Evolutionary conservation across 2,329 filamentous ascomycete species (phyloP).

Genomic region (Pseudogymnoascus sp.): DNA sequence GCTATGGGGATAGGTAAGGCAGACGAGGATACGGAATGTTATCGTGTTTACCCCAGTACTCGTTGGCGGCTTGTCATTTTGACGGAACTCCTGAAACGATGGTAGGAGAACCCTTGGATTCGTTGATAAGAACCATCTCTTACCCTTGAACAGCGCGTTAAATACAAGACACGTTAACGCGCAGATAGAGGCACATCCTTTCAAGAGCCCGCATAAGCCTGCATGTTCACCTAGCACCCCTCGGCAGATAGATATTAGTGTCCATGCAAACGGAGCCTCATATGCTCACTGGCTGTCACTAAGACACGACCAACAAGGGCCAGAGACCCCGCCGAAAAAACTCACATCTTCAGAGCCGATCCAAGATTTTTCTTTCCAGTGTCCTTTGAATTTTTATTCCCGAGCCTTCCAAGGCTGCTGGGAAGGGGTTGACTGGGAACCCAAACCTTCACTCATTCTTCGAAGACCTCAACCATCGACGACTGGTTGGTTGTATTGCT

Average conservation of each 20-base stretch:
- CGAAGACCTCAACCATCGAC: not conserved
- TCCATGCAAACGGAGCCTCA: slow-evolving; percentile 36
- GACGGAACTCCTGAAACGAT: not conserved
- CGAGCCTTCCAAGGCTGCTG: slow-evolving; percentile 12
- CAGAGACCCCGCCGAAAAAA: slow-evolving; percentile 36
- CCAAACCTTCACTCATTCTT: not conserved
- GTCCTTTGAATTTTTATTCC: slow-evolving; percentile 11
- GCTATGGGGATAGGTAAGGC: not conserved
- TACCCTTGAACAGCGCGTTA: slow-evolving; percentile 25
- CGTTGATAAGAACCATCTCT: slow-evolving; percentile 21
- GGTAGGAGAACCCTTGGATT: not conserved
- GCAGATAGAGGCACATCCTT: slow-evolving; percentile 38
- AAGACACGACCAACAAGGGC: slow-evolving; percentile 41
- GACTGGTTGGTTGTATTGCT: not conserved
- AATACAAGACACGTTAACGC: slow-evolving; percentile 13
- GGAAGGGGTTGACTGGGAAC: not conserved
- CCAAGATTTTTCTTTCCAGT: slow-evolving; percentile 12
- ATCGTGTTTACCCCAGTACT: slow-evolving; percentile 3
- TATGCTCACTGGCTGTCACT: slow-evolving; percentile 30
- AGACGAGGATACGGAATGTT: not conserved
- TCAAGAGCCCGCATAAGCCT: slow-evolving; percentile 29
- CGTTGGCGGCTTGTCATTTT: not conserved
- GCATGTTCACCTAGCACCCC: slow-evolving; percentile 9
- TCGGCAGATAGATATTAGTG: slow-evolving; percentile 1
- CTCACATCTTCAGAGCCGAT: slow-evolving; percentile 17